Conservation (phyloP, 2,329 filamentous ascomycete species). For the Daldinia eschscholtzii region DNA sequence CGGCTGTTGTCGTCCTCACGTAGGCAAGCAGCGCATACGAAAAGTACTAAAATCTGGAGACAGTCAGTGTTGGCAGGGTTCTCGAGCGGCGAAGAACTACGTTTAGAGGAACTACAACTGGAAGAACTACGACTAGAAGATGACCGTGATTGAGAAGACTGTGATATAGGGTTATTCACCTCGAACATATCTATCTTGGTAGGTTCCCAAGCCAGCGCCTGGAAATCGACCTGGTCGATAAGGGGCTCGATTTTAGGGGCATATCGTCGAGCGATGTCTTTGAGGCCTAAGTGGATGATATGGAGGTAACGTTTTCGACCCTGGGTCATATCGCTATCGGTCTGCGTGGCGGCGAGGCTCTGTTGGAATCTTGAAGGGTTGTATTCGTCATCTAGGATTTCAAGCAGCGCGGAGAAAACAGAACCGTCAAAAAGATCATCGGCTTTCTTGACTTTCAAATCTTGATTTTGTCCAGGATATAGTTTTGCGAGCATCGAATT, state of each 20-base stretch:
- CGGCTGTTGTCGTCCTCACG: slow-evolving; percentile 45
- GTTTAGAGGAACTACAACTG: neutral
- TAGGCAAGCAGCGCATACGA: slow-evolving; percentile 45
- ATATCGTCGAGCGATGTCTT: slow-evolving; percentile 67
- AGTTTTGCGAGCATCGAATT: slow-evolving; percentile 48
- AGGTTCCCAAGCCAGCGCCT: slow-evolving; percentile 68
- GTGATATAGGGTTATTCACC: slow-evolving; percentile 31
- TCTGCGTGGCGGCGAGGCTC: slow-evolving; percentile 56
- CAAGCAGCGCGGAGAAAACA: slow-evolving; percentile 67
- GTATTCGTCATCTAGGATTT: slow-evolving; percentile 70
- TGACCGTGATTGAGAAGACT: slow-evolving; percentile 6
- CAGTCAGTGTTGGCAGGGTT: slow-evolving; percentile 32
- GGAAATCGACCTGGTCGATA: slow-evolving; percentile 67
- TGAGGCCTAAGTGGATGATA: slow-evolving; percentile 66
- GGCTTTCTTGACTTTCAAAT: slow-evolving; percentile 62
- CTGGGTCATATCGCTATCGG: slow-evolving; percentile 58
- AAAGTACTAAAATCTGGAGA: slow-evolving; percentile 46
- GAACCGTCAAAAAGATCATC: slow-evolving; percentile 67
- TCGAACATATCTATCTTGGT: slow-evolving; percentile 67
- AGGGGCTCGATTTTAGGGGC: slow-evolving; percentile 65
- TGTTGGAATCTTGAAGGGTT: slow-evolving; percentile 66
- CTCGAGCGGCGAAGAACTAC: neutral
- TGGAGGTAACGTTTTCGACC: slow-evolving; percentile 62
- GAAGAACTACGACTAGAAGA: neutral
- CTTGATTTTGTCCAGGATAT: slow-evolving; percentile 52